Base-by-base conservation (phyloP, 2,329 filamentous ascomycete species). In the Xylariomycetidae sp. region DNA sequence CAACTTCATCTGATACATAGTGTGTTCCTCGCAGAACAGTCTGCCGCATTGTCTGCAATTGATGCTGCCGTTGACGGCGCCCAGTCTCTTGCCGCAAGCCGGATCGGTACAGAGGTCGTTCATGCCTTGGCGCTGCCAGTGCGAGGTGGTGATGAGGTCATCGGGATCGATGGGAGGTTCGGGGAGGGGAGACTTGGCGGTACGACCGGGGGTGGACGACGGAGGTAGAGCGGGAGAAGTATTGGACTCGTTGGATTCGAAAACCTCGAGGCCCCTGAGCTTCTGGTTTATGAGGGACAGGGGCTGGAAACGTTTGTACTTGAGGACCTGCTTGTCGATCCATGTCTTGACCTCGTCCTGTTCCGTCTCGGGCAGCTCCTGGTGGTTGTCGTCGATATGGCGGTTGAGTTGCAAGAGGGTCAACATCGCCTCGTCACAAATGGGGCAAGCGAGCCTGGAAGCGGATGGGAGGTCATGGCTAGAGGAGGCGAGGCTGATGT, bases 1-100 rank as follows among this genome's bases (percentile, higher is more conserved):
- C 9, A 98, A 71, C 67, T 94, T 96, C 85, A 97, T 97, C 66
- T 98, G 90, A 56, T 97, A 98, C 89, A 98, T 95, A 33, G 92
- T 97, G 58, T 98, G 92, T 49, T 90, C 86, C 54, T 97, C 92
- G 61, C 92, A 98, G 57, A 97, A 98, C 25, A 98, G 66, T 49
- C 83, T 82, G 6, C 92, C 92, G 53, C 92, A 98, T 43, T 89
- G 88, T 43, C 92, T 76, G 61, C 92, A 98, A 58, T 98, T 96
- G 50, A 98, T 81, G 51, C 74, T 88, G 13, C 88, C 88, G 50
- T 85, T 89, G 6, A 85, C 73, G 3, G 83, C 74, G 1, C 88
- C 88, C 5, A 98, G 66, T 16, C 80, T 75, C 58, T 85, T 86
- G 18, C 80, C 86, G 50, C 92, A 98, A 14, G 82, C 71, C 1